Conservation (phyloP, 768 basidiomycete species). For the Collybiopsis luxurians region DNA sequence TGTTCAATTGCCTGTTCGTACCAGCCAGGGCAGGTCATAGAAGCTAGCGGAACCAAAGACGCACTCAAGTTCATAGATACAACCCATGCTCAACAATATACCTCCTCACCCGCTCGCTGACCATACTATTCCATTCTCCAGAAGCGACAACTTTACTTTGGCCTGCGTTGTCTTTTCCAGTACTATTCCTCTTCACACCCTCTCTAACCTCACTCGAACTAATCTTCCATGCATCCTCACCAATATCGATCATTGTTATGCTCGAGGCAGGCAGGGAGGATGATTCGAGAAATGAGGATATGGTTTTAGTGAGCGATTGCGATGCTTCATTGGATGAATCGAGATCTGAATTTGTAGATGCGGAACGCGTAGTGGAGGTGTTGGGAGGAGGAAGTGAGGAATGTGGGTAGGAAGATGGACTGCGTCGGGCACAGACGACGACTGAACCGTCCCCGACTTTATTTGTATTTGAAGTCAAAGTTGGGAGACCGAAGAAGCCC, state of each 20-base stretch:
- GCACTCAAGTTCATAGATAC: constrained; percentile 28
- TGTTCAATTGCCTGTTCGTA: too few relatives aligned
- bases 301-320: constrained; percentile 26
- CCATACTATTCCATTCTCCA: constrained; percentile 42
- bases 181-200: constrained; percentile 30
- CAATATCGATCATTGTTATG: constrained; percentile 63
- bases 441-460: constrained; percentile 49
- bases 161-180: neutral
- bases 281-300: constrained; percentile 30
- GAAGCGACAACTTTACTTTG: too few relatives aligned
- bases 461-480: neutral
- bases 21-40: too few relatives aligned
- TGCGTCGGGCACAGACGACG: constrained; percentile 68
- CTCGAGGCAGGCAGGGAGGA: constrained; percentile 50
- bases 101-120: constrained; percentile 41
- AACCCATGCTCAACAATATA: constrained; percentile 50
- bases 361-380: constrained; percentile 6
- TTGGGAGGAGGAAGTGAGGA: neutral
- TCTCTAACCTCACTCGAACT: constrained; percentile 72
- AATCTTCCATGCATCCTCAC: constrained; percentile 47
- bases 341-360: neutral
- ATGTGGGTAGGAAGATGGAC: constrained; percentile 10
- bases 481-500: constrained; percentile 51
- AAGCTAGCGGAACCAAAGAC: too few relatives aligned
- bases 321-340: constrained; percentile 7